Evolutionary conservation across 139 green algal species (phyloP).

Genomic region (Chlorella sp.): DNA sequence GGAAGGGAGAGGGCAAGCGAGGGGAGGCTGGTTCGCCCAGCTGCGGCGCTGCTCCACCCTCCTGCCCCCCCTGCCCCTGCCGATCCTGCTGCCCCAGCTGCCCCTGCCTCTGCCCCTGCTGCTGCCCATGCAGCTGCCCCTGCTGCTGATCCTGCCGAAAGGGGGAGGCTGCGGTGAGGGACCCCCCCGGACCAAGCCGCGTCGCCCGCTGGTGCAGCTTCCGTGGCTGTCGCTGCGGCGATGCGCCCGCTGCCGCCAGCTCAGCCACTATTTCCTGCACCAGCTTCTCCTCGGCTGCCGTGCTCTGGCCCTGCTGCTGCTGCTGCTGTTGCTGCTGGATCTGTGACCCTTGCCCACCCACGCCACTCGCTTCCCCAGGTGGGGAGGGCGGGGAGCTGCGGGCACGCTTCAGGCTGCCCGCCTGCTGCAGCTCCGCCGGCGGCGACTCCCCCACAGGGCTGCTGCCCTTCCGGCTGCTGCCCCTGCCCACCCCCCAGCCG

Average conservation of each 20-base stretch:
- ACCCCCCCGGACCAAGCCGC: neutral
- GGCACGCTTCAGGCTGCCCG: too few species aligned
- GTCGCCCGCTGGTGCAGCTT: neutral
- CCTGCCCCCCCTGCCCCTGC: neutral
- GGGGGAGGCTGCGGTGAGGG: neutral
- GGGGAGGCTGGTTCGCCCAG: neutral
- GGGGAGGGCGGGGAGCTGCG: too few species aligned
- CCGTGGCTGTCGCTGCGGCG: neutral
- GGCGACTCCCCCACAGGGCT: too few species aligned
- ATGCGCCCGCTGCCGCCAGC: neutral
- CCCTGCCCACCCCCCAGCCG: too few species aligned
- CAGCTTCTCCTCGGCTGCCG: neutral
- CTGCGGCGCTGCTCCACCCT: too few species aligned
- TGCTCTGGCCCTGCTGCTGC: too few species aligned
- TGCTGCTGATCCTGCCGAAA: neutral
- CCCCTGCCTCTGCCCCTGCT: neutral
- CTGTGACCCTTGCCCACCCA: too few species aligned
- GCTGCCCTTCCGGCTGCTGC: too few species aligned
- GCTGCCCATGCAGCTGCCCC: neutral
- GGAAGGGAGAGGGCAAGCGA: neutral
- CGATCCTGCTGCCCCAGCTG: neutral
- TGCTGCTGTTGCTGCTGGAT: neutral
- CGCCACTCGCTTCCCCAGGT: too few species aligned
- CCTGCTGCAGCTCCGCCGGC: too few species aligned
- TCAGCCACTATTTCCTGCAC: neutral